These are phyloP conservation scores for Hymenoscyphus albidus DNA, from an alignment of 2,329 filamentous ascomycete species.

Conservation along the genomic window DNA sequence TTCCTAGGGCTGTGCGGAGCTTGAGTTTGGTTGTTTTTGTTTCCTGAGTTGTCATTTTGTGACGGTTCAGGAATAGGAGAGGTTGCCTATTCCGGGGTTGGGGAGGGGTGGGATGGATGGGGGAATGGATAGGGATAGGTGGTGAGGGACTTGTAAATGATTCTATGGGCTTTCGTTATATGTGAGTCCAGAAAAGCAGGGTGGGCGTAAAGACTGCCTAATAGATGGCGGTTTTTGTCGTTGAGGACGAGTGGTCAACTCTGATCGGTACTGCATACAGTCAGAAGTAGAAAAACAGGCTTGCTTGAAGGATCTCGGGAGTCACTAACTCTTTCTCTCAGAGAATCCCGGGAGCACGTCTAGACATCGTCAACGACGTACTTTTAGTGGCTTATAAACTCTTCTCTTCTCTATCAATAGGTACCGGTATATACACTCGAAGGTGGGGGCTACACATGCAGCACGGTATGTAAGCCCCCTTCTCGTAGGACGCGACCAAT, in stretches of 20 bases:
- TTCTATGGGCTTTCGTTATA: neutral
- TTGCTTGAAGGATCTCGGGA: no score
- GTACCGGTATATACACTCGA: neutral
- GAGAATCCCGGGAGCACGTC: neutral
- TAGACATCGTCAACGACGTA: neutral
- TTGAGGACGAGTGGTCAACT: neutral
- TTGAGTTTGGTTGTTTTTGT: conserved; percentile 40
- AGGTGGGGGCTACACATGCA: neutral
- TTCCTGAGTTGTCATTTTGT: no score
- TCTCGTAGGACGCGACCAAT: neutral
- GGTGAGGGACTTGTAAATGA: no score
- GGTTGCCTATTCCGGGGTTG: no score
- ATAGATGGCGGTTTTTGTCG: neutral
- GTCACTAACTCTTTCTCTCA: neutral
- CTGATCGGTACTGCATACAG: no score
- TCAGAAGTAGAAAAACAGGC: no score
- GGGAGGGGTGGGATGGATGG: neutral
- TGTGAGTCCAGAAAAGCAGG: neutral
- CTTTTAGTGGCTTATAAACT: neutral
- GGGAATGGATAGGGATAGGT: neutral
- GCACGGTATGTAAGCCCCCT: neutral
- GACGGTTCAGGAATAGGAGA: no score
- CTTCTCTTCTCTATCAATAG: neutral
- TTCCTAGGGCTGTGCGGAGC: conserved; percentile 42
- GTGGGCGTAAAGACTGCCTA: neutral